Evolutionary conservation across 2,329 filamentous ascomycete species (phyloP), one percentile per base, ranked within the genome.

Genomic region (Pseudovirgaria hyperparasitica): DNA sequence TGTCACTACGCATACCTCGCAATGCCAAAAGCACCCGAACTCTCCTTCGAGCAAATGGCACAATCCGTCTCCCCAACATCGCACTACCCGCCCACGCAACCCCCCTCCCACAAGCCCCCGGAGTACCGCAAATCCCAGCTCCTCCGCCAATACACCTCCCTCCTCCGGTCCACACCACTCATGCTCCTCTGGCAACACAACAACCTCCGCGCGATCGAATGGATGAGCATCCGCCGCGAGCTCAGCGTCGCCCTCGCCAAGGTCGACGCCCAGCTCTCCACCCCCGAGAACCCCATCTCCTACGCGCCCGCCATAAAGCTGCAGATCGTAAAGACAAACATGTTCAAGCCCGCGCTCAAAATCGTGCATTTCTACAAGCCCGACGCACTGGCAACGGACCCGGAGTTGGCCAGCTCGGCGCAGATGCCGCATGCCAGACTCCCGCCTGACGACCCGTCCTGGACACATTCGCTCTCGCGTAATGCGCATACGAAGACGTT

Each of bases 121-220:
- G 80, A 92, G 50, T 78, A 78, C 45, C 79, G 87, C 52, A 93
- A 96, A 60, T 78, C 85, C 10, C 90, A 98, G 57, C 67, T 96
- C 12, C 71, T 79, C 39, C 75, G 86, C 31, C 74, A 80, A 43
- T 94, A 94, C 58, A 82, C 86, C 27, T 90, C 86, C 24, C 64
- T 93, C 34, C 72, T 94, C 32, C 82, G 82, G 33, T 84, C 84
- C 13, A 78, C 82, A 8, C 85, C 86, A 21, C 57, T 94, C 34
- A 76, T 92, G 40, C 69, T 94, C 32, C 67, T 94, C 45, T 92
- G 94, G 64, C 76, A 82, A 50, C 76, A 82, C 62, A 80, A 78
- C 58, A 82, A 81, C 44, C 60, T 82, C 32, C 72, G 71, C 45
- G 76, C 84, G 3, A 63, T 70, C 23, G 81, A 87, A 62, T 84